A percentile compares a stretch with the other conserved stretches of the same genome.
These are phyloP conservation scores for Coemansia sp. DNA, from an alignment of 192 early-diverging fungal species.

Conservation along the genomic window DNA sequence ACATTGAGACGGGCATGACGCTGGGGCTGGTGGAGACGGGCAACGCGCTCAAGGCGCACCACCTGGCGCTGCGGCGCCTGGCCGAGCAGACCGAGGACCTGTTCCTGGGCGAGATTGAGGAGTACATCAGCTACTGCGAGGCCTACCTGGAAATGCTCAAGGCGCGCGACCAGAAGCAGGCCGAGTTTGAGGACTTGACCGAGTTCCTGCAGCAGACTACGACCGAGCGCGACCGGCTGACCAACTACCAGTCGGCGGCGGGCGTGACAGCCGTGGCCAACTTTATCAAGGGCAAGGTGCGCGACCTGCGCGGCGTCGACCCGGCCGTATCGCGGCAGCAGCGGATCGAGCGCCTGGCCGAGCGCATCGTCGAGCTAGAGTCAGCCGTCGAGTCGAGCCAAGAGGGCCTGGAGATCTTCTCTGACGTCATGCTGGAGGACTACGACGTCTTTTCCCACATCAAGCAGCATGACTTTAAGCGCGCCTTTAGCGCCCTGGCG, in stretches of 20 bases:
- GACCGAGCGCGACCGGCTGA: slow-evolving; percentile 65
- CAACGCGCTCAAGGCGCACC: slow-evolving; percentile 64
- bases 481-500: slow-evolving; percentile 65
- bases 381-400: slow-evolving; percentile 73
- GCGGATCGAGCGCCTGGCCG: slow-evolving; percentile 67
- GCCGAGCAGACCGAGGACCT: slow-evolving; percentile 46
- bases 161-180: slow-evolving; percentile 89
- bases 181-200: slow-evolving; percentile 87
- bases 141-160: slow-evolving; percentile 62
- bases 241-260: slow-evolving; percentile 56
- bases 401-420: slow-evolving; percentile 65
- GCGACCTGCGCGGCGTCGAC: slow-evolving; percentile 84
- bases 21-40: slow-evolving; percentile 69
- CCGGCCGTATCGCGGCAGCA: slow-evolving; percentile 74
- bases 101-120: slow-evolving; percentile 74
- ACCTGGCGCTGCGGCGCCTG: slow-evolving; percentile 62
- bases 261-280: slow-evolving; percentile 57
- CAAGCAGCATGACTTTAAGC: slow-evolving; percentile 79
- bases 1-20: slow-evolving; percentile 82
- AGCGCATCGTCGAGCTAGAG: slow-evolving; percentile 70
- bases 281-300: slow-evolving; percentile 80
- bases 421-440: slow-evolving; percentile 73
- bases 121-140: slow-evolving; percentile 65
- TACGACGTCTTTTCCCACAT: slow-evolving; percentile 73
- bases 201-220: slow-evolving; percentile 66